Evolutionary conservation across 495 filamentous ascomycete species (phyloP), one percentile per base, ranked within the genome.

Genomic region (Neurospora terricola): DNA sequence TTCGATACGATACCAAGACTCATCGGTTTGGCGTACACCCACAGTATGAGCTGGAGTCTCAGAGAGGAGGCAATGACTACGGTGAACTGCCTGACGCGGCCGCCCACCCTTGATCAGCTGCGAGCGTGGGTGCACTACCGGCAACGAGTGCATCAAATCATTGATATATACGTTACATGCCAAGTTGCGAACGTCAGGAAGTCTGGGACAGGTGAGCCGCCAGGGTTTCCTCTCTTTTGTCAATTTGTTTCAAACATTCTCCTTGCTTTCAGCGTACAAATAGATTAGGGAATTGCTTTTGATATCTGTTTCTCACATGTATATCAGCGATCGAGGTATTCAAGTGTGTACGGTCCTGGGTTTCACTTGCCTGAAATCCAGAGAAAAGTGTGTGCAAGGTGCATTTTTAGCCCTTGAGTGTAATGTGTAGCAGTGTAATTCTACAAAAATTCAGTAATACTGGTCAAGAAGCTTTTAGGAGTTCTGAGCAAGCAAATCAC

Each of bases 21-120:
- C 78, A 78, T 69, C 75, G 74, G 59, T 86, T 86, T 62, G 76
- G 77, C 9, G 81, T 81, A 0, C 70, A 68, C 18, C 76, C 78
- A 7, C 34, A 78, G 36, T 80, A 77, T 45, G 78, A 80, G 12
- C 21, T 79, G 18, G 74, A 77, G 14, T 18, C 69, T 1, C 62
- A 73, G 0, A 42, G 38, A 10, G 72, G 74, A 42, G 78, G 76
- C 45, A 69, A 70, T 2, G 78, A 80, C 2, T 76, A 66, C 59
- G 78, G 73, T 3, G 77, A 79, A 62, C 73, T 80, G 0, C 78
- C 77, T n/a, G 78, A 80, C 68, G 78, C 78, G 18, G 37, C 43
- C 3, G 68, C 69, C 27, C 8, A 37, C 21, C 38, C 72, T 59
- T 73, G 59, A 71, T 18, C 54, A 62, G 54, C 7, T 8, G 48